phyloP scores from a whole-genome alignment of 352 stramenopile species.

The Phytophthora sansomeana region DNA sequence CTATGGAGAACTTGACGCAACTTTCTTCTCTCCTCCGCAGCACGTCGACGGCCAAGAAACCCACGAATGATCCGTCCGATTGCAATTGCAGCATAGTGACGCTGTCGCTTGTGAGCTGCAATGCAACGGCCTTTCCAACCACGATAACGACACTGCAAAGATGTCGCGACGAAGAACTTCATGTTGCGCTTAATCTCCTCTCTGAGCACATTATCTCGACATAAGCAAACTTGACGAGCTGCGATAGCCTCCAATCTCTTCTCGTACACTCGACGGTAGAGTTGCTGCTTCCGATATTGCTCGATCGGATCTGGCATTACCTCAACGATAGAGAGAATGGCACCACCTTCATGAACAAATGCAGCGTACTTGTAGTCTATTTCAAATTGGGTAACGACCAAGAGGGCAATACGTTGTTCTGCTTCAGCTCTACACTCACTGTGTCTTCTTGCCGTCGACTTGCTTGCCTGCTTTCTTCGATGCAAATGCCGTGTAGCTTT shows the following conservation, averaged over 20 bases:
- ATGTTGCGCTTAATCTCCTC: constrained; percentile 82
- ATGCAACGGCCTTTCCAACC: constrained; percentile 65
- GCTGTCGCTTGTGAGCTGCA: constrained; percentile 35
- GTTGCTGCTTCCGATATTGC: constrained; percentile 55
- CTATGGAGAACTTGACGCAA: constrained; percentile 73
- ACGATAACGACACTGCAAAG: constrained; percentile 69
- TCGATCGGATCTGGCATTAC: constrained; percentile 58
- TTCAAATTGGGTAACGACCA: constrained; percentile 22
- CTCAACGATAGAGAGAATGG: not conserved
- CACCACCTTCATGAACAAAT: not conserved
- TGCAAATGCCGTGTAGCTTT: constrained; percentile 23
- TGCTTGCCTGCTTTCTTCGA: constrained; percentile 15
- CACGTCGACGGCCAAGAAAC: constrained; percentile 52
- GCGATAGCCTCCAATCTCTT: constrained; percentile 57
- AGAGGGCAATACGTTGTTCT: not conserved
- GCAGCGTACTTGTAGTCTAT: constrained; percentile 29
- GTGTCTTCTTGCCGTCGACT: constrained; percentile 40
- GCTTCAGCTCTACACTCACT: constrained; percentile 29
- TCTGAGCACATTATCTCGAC: constrained; percentile 66
- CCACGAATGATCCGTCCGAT: constrained; percentile 71
- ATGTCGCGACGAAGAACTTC: constrained; percentile 76
- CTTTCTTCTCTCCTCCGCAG: constrained; percentile 55
- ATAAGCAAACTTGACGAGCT: constrained; percentile 50
- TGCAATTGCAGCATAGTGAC: constrained; percentile 58
- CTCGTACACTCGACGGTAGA: constrained; percentile 64